Evolutionary conservation across 2,329 filamentous ascomycete genomes (phyloP).

Genomic region (Dothideomycetes sp.): DNA sequence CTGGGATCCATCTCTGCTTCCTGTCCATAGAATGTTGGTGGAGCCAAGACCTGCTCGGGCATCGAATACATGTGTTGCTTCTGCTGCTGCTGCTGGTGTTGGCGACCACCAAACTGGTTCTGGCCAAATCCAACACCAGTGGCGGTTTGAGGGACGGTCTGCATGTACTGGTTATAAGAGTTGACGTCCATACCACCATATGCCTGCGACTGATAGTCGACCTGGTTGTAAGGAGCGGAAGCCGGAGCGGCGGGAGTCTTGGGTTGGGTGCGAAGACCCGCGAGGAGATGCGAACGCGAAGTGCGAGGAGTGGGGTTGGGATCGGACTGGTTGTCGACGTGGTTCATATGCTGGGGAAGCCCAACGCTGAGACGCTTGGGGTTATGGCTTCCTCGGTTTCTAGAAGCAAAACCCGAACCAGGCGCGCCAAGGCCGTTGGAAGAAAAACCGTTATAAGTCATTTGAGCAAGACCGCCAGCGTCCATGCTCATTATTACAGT

Average conservation of each 20-base stretch:
- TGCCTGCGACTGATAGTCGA: constrained; percentile 37
- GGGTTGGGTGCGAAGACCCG: constrained; percentile 84
- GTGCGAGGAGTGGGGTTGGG: constrained; percentile 66
- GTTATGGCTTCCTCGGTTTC: constrained; percentile 67
- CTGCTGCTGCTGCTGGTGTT: constrained; percentile 32
- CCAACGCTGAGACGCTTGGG: constrained; percentile 83
- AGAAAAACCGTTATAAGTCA: constrained; percentile 74
- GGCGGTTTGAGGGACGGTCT: constrained; percentile 49
- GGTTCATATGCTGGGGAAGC: constrained; percentile 57
- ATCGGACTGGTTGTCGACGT: constrained; percentile 59
- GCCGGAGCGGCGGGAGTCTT: constrained; percentile 69
- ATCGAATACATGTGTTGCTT: constrained; percentile 52
- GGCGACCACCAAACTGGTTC: constrained; percentile 37
- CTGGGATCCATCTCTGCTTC: constrained; percentile 74
- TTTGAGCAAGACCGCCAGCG: constrained; percentile 99
- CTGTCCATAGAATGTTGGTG: constrained; percentile 65
- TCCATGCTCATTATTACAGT: constrained; percentile 54
- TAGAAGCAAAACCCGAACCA: constrained; percentile 72
- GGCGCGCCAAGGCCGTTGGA: constrained; percentile 67
- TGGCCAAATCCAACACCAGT: constrained; percentile 41
- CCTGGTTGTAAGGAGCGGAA: constrained; percentile 52
- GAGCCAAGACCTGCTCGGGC: constrained; percentile 80
- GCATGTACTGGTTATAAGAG: constrained; percentile 34
- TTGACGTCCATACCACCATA: constrained; percentile 37
- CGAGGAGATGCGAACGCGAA: constrained; percentile 87